Base-by-base conservation (phyloP, 495 filamentous ascomycete genomes). In the Aspergillus egyptiacus region DNA sequence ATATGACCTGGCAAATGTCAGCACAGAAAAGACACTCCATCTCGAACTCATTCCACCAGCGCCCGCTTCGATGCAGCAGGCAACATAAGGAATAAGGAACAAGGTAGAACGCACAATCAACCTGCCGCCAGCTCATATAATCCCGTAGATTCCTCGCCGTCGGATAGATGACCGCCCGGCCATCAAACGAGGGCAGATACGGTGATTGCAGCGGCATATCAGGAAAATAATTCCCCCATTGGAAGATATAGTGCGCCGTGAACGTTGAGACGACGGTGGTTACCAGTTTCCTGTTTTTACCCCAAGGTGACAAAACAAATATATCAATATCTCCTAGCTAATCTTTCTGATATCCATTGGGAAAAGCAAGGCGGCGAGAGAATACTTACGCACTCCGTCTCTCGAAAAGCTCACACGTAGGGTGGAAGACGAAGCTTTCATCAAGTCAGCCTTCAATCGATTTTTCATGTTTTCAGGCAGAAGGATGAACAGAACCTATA, bases 41-140 rank as follows among this genome's bases (percentile, higher is more conserved):
- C n/a, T n/a, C n/a, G n/a, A n/a, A n/a, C n/a, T n/a, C n/a, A n/a
- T n/a, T n/a, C n/a, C n/a, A n/a, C n/a, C n/a, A n/a, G n/a, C n/a
- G n/a, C n/a, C n/a, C n/a, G n/a, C n/a, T n/a, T n/a, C n/a, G n/a
- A n/a, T n/a, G n/a, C n/a, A n/a, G n/a, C 53, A 3, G 13, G 30
- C 14, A 45, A 32, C 5, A 18, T 6, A 15, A 18, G 36, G 27
- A 31, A 51, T 17, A 24, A 45, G 18, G 20, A 33, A 24, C n/a
- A n/a, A 11, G n/a, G 19, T 24, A 3, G 34, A 30, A 68, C 84
- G 63, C 62, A 94, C 91, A 97, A 64, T 98, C 93, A 27, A 86
- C 93, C 67, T 98, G 93, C 53, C 93, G 76, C 93, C 93, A 98
- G 57, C 86, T 89, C 79, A 97, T 81, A 64, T 98, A 98, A 63